These are phyloP conservation scores for Auriscalpium vulgare DNA, from an alignment of 768 basidiomycete genomes.

Conservation along the genomic window DNA sequence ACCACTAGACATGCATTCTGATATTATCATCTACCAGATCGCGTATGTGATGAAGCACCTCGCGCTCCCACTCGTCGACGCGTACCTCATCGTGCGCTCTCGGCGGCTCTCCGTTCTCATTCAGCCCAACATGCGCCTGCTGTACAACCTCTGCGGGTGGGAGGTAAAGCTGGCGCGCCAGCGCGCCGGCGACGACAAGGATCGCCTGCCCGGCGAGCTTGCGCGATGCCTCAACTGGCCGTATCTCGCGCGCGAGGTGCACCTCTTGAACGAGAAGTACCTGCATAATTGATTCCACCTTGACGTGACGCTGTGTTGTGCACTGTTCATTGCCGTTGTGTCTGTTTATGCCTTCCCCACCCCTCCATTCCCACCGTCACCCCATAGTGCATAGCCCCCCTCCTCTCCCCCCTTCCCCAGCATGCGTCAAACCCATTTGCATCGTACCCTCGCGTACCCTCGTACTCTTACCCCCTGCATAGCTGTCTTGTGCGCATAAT, in stretches of 20 bases:
- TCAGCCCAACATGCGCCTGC: conserved; percentile 91
- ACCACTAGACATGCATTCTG: too few species aligned
- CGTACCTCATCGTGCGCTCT: conserved; percentile 89
- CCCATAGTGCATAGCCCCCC: too few species aligned
- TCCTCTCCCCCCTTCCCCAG: too few species aligned
- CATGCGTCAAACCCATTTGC: too few species aligned
- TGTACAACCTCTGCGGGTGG: conserved; percentile 94
- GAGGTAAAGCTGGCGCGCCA: conserved; percentile 86
- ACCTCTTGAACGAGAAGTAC: conserved; percentile 82
- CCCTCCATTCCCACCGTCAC: too few species aligned
- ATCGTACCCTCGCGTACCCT: too few species aligned
- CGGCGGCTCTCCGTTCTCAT: conserved; percentile 84
- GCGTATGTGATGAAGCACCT: conserved; percentile 97
- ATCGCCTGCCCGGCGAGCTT: conserved; percentile 47
- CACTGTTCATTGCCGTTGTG: too few species aligned
- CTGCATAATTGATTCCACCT: conserved; percentile 20
- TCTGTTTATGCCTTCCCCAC: too few species aligned
- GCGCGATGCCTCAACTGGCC: conserved; percentile 74
- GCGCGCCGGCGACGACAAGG: conserved; percentile 47
- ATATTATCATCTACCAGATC: conserved; percentile 39
- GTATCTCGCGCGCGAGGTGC: conserved; percentile 78
- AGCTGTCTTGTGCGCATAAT: too few species aligned
- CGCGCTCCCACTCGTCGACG: conserved; percentile 77
- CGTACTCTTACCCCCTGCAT: too few species aligned
- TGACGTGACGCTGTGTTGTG: too few species aligned